These are phyloP conservation scores for Monilinia vaccinii-corymbosi DNA, from an alignment of 2,329 filamentous ascomycete genomes.

Conservation along the genomic window DNA sequence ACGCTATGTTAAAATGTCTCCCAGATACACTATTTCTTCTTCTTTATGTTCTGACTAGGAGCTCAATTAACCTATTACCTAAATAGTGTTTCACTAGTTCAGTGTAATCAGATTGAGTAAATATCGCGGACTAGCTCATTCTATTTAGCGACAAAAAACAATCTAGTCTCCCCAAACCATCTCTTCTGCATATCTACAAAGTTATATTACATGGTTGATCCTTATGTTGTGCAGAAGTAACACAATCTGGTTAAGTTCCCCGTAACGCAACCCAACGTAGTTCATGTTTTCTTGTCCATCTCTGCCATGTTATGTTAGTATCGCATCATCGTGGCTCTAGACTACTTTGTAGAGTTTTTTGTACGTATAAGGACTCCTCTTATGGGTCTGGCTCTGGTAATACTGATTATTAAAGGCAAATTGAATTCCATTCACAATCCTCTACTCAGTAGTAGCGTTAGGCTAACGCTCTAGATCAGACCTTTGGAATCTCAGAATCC, in stretches of 20 bases:
- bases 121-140: not conserved
- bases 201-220: not conserved
- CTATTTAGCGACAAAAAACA: not conserved
- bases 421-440: no score
- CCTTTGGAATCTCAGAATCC: not conserved
- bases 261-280: not conserved
- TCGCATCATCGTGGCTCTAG: not conserved
- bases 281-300: not conserved
- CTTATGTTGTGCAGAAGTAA: not conserved
- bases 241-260: not conserved
- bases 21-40: no score
- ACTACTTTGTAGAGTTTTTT: not conserved
- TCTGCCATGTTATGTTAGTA: not conserved
- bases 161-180: not conserved
- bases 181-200: not conserved
- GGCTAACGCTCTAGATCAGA: not conserved
- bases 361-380: not conserved
- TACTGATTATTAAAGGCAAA: not conserved
- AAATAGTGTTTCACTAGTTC: not conserved
- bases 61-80: no score
- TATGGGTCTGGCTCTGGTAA: not conserved
- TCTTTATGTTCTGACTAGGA: no score
- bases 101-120: not conserved
- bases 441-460: no score
- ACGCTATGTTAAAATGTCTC: no score